Conservation (phyloP, 495 filamentous ascomycete genomes). For the Hypoxylon trugodes region DNA sequence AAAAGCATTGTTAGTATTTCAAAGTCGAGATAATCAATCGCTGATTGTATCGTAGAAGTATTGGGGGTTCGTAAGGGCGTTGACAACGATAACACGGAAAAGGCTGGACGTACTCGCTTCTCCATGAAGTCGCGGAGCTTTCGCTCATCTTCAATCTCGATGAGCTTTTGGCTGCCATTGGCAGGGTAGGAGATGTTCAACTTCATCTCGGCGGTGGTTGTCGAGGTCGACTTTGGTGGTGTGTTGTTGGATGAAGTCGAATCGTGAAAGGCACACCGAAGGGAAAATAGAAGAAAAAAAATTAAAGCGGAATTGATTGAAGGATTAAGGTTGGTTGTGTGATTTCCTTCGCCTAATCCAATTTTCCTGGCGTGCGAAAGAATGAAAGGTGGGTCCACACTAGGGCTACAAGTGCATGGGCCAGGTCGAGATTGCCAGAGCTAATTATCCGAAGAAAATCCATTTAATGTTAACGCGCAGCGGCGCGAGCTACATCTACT, state of each 20-base stretch:
- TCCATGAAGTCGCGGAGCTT: conserved; percentile 67
- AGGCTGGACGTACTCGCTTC: conserved; percentile 50
- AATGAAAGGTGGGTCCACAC: conserved; percentile 33
- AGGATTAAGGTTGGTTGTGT: conserved; percentile 39
- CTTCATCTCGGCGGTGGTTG: conserved; percentile 71
- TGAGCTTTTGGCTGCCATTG: conserved; percentile 98
- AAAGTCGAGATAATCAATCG: neutral
- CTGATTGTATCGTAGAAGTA: conserved; percentile 1
- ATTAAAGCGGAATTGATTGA: conserved; percentile 24
- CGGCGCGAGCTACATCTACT: neutral
- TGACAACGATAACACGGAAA: conserved; percentile 9
- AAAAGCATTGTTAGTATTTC: conserved; percentile 43
- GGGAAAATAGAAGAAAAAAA: conserved; percentile 31
- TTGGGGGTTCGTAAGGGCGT: neutral
- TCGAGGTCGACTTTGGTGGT: conserved; percentile 42
- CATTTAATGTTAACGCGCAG: conserved; percentile 12
- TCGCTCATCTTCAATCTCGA: conserved; percentile 99
- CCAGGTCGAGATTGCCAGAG: conserved; percentile 15
- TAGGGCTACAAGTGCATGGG: conserved; percentile 40
- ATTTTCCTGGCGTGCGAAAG: conserved; percentile 41
- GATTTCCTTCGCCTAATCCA: conserved; percentile 46
- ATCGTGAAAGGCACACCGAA: conserved; percentile 28
- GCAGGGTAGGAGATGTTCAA: conserved; percentile 98
- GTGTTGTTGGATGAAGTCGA: conserved; percentile 42
- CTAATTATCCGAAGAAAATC: conserved; percentile 30